These are phyloP conservation scores for Suhomyces maxii DNA, from an alignment of 1,139 yeast genomes.

Conservation along the genomic window DNA sequence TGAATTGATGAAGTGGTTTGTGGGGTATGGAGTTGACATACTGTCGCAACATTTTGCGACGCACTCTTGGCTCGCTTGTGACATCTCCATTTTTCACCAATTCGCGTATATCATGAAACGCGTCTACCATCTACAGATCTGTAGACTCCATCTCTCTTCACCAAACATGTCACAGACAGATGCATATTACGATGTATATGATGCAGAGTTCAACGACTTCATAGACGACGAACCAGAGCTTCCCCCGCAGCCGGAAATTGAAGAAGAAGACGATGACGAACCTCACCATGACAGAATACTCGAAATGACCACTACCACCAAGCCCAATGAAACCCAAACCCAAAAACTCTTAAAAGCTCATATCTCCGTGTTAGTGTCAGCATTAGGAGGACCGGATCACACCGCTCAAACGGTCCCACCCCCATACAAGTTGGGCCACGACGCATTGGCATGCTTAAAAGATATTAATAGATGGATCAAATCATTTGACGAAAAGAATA, in stretches of 20 bases:
- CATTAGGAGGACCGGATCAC: constrained; percentile 79
- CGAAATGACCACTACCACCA: constrained; percentile 27
- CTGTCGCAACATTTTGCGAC: neutral
- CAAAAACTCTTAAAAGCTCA: constrained; percentile 60
- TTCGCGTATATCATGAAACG: neutral
- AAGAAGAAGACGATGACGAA: constrained; percentile 17
- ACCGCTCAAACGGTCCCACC: constrained; percentile 40
- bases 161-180: constrained; percentile 1
- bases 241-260: constrained; percentile 3
- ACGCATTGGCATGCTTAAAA: constrained; percentile 83
- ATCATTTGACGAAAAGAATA: constrained; percentile 72
- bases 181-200: constrained; percentile 8
- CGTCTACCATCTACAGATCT: neutral
- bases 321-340: constrained; percentile 40
- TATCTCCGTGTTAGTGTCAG: constrained; percentile 70
- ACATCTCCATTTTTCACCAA: neutral
- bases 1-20: no score
- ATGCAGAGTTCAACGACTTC: constrained; percentile 14
- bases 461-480: constrained; percentile 88
- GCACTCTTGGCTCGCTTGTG: neutral
- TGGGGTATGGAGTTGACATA: neutral
- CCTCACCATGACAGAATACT: constrained; percentile 29
- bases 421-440: constrained; percentile 83
- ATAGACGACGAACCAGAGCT: constrained; percentile 15
- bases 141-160: neutral